A percentile compares a stretch with the other conserved stretches of the same genome.
phyloP scores from a whole-genome alignment of 495 filamentous ascomycete species.

The Beverwykella pulmonaria region DNA sequence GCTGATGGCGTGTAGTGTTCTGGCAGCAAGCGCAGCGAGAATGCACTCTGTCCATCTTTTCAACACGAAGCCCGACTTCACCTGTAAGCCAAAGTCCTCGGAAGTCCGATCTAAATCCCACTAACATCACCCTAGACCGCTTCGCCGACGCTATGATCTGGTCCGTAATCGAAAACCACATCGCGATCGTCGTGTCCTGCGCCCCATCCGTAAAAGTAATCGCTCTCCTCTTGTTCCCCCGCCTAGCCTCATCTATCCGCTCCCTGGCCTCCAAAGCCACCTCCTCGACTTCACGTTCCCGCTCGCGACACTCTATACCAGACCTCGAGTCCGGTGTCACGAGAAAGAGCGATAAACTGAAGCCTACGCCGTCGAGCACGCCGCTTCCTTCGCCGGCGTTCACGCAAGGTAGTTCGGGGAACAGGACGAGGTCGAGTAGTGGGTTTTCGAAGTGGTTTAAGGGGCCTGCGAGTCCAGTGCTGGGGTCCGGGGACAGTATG shows the following conservation, averaged over 20 bases:
- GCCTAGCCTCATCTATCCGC: conserved; percentile 24
- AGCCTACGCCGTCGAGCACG: conserved; percentile 1
- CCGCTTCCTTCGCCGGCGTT: conserved; percentile 21
- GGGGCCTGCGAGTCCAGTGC: background rate
- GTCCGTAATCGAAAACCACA: conserved; percentile 35
- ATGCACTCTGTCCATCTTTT: conserved; percentile 11
- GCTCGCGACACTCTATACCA: conserved; percentile 4
- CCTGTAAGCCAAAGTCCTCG: conserved; percentile 24
- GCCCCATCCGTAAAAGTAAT: conserved; percentile 31
- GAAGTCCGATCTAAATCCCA: no score
- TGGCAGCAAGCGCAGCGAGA: conserved; percentile 26
- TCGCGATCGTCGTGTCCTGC: conserved; percentile 34
- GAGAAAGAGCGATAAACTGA: conserved; percentile 17
- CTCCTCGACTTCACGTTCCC: conserved; percentile 1
- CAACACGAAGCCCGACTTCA: conserved; percentile 5
- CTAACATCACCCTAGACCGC: conserved; percentile 2
- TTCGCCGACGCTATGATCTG: conserved; percentile 36
- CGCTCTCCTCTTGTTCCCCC: conserved; percentile 29
- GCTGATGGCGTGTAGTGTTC: conserved; percentile 3
- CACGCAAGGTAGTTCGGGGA: background rate
- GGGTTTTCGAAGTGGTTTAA: conserved; percentile 27
- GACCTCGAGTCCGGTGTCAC: conserved; percentile 10
- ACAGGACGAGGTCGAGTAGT: conserved; percentile 1
- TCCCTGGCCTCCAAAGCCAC: conserved; percentile 17
- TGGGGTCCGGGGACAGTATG: conserved; percentile 9